Conservation (phyloP, 192 early-diverging fungal species). For the Bifiguratus adelaidae region DNA sequence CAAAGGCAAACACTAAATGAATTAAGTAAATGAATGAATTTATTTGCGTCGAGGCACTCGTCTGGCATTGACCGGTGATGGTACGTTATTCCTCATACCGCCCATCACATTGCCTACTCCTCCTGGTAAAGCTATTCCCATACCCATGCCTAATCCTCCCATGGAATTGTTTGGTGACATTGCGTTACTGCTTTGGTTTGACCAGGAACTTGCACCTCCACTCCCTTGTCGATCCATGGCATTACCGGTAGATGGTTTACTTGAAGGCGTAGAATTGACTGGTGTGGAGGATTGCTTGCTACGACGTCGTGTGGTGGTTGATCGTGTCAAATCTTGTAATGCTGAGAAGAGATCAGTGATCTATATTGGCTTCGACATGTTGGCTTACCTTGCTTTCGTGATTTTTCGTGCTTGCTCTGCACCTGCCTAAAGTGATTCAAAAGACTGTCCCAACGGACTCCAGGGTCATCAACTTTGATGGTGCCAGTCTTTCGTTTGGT, state of each 20-base stretch:
- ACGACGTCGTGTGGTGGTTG: background rate
- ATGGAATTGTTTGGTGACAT: background rate
- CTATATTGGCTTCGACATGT: background rate
- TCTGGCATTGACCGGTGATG: no score
- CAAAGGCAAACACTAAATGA: no score
- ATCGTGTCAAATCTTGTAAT: background rate
- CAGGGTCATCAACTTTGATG: conserved; percentile 19
- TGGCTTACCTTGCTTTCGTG: conserved; percentile 32
- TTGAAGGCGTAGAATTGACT: background rate
- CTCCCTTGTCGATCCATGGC: no score
- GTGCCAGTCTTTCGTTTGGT: conserved; percentile 9
- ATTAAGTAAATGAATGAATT: no score
- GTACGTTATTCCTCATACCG: no score
- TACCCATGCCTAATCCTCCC: no score
- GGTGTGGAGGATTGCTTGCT: background rate
- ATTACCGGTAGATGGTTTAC: background rate
- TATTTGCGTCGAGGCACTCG: no score
- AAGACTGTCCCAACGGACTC: conserved; percentile 55
- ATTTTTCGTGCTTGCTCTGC: conserved; percentile 64
- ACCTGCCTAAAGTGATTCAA: conserved; percentile 63
- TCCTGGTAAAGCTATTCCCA: no score
- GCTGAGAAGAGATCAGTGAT: background rate
- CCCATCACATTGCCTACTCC: no score
- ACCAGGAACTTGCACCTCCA: no score
- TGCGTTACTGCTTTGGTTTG: background rate